phyloP scores from a whole-genome alignment of 345 rosid species.

The Microthlaspi erraticum region DNA sequence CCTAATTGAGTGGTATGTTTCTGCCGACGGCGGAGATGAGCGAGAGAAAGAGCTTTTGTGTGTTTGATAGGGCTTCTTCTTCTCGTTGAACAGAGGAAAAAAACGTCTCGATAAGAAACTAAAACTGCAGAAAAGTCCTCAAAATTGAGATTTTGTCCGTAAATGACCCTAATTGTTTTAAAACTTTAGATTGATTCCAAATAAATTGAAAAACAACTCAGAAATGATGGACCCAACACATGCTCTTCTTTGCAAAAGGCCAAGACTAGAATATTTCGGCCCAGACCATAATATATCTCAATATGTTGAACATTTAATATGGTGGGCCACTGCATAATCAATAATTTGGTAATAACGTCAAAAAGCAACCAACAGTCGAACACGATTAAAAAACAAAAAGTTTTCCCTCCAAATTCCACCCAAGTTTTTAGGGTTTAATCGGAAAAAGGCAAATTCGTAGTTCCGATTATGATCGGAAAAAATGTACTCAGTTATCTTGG shows the following conservation, averaged over 20 bases:
- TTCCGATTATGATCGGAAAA: no score
- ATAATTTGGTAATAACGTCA: not conserved
- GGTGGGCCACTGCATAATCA: not conserved
- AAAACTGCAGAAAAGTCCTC: conserved; percentile 12
- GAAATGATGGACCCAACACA: conserved; percentile 39
- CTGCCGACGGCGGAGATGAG: conserved; percentile 42
- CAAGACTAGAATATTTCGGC: not conserved
- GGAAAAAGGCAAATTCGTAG: not conserved
- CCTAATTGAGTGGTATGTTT: conserved; percentile 3
- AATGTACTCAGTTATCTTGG: no score
- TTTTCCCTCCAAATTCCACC: conserved; percentile 31
- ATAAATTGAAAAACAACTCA: not conserved
- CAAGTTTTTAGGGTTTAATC: not conserved
- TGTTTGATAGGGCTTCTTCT: conserved; percentile 41
- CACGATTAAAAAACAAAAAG: not conserved
- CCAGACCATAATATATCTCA: not conserved
- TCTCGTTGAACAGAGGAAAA: conserved; percentile 1
- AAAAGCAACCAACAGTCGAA: conserved; percentile 14
- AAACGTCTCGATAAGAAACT: not conserved
- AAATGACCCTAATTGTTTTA: not conserved
- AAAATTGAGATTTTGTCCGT: not conserved
- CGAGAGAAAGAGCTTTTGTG: conserved; percentile 11
- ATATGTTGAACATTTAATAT: not conserved
- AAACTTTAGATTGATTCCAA: not conserved
- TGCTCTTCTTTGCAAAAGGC: conserved; percentile 11